Evolutionary conservation across 257 asterid genomes (phyloP).

Genomic region (Fraxinus anomala): DNA sequence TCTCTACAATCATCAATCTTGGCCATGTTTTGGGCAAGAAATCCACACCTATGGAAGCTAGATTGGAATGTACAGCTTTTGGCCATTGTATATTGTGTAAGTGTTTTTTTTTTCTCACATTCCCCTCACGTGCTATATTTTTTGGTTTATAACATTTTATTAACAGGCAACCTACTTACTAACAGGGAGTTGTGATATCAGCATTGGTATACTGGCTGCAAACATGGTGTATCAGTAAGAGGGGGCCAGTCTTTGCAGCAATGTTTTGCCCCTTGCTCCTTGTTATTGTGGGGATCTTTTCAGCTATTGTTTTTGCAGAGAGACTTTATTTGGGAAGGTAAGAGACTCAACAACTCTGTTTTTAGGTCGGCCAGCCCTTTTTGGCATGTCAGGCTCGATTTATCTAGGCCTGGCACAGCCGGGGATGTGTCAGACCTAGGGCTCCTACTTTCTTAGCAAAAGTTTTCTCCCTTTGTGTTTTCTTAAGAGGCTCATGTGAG

Average conservation of each 20-base stretch:
- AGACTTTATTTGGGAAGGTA: constrained; percentile 34
- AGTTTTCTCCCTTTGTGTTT: background rate
- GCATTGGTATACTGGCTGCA: constrained; percentile 20
- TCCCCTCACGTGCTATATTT: background rate
- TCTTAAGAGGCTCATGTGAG: background rate
- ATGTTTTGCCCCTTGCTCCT: constrained; percentile 26
- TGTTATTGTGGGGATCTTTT: constrained; percentile 24
- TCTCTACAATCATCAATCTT: constrained; percentile 16
- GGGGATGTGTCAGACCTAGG: background rate
- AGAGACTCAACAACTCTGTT: background rate
- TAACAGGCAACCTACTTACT: background rate
- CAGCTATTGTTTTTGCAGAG: constrained; percentile 28
- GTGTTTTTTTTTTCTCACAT: background rate
- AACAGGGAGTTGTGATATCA: constrained; percentile 12
- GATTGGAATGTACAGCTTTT: constrained; percentile 31
- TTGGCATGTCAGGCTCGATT: background rate
- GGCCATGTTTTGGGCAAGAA: constrained; percentile 25
- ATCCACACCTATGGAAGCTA: constrained; percentile 21
- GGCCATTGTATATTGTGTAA: constrained; percentile 23
- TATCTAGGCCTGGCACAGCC: background rate
- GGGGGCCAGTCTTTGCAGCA: constrained; percentile 33
- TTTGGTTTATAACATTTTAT: background rate
- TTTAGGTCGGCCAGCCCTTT: background rate
- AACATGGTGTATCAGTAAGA: constrained; percentile 26
- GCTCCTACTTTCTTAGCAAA: background rate